phyloP scores from a whole-genome alignment of 805 yeast species.

The Candida pseudofarinosa region DNA sequence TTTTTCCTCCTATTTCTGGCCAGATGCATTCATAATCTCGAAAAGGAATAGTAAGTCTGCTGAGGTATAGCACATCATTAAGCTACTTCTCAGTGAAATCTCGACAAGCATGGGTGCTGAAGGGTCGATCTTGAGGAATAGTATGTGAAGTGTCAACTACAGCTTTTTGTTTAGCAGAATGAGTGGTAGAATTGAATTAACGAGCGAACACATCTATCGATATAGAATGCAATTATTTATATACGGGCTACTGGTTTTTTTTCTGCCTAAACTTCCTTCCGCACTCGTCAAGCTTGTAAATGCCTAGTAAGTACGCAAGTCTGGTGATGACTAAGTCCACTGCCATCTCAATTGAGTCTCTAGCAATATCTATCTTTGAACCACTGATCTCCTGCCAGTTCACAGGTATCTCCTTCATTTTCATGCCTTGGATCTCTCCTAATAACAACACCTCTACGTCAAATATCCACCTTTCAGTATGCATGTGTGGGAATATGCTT shows the following conservation, averaged over 20 bases:
- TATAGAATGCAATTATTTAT: not conserved
- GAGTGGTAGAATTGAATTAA: not conserved
- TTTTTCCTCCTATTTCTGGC: no score
- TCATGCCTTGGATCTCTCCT: constrained; percentile 66
- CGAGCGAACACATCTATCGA: not conserved
- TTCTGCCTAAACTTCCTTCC: not conserved
- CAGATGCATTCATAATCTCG: no score
- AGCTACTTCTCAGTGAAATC: no score
- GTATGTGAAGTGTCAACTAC: no score
- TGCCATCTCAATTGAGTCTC: constrained; percentile 91
- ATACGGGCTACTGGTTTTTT: not conserved
- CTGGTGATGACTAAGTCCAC: constrained; percentile 87
- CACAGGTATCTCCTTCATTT: constrained; percentile 74
- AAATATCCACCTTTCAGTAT: constrained; percentile 97
- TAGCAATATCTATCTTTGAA: constrained; percentile 86
- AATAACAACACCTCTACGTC: constrained; percentile 89
- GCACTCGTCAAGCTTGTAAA: constrained; percentile 48
- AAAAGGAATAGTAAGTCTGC: no score
- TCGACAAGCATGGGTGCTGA: no score
- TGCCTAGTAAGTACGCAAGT: constrained; percentile 79
- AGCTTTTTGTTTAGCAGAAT: no score
- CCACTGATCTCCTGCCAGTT: constrained; percentile 98
- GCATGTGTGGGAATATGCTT: constrained; percentile 80
- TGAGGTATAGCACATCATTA: no score
- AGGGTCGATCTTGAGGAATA: no score